Evolutionary conservation across 2,329 filamentous ascomycete genomes (phyloP), one percentile per base, ranked within the genome.

Genomic region (Colletotrichum noveboracense): DNA sequence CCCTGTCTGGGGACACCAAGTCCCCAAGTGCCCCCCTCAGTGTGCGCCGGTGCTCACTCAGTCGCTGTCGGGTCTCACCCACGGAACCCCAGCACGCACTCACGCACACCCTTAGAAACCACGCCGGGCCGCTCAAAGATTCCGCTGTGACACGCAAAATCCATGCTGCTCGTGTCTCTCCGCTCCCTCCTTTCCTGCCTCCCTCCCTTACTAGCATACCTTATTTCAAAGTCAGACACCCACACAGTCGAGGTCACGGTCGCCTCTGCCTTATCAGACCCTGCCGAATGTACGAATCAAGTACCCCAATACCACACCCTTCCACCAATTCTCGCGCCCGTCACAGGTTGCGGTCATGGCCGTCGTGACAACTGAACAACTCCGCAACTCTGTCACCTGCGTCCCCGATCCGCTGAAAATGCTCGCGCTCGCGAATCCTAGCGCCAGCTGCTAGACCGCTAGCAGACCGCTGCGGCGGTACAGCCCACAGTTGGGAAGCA

Each of bases 301-400:
- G 72, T 75, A 75, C 72, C 61, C 21, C 36, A 64, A 73, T 75
- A 75, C 70, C 73, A 68, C 38, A 68, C 70, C 69, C 58, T 43
- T 75, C 68, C 38, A n/a, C 69, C 62, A 71, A 67, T 55, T 10
- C 55, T 75, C 16, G 69, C 69, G 52, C 62, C 4, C 72, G 69
- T 68, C 62, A 68, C 56, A 68, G 34, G 73, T 75, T 64, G 32
- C 73, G 30, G 64, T 66, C 64, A 52, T 43, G 21, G 48, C 21
- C n/a, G 21, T n/a, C 32, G 43, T 52, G 73, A 73, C 70, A 75
- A 73, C 55, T 48, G 62, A 24, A 64, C 70, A 75, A 73, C 55
- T 60, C 69, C 21, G 62, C 58, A 61, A 30, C 58, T 61, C 58
- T 61, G 58, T 75, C 73, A 75, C 73, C 70, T 75, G 74, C 58